Percentiles rank a stretch among this genome's conserved stretches.
These are phyloP conservation scores for Microcos paniculata DNA, from an alignment of 345 rosid species.

Conservation along the genomic window DNA sequence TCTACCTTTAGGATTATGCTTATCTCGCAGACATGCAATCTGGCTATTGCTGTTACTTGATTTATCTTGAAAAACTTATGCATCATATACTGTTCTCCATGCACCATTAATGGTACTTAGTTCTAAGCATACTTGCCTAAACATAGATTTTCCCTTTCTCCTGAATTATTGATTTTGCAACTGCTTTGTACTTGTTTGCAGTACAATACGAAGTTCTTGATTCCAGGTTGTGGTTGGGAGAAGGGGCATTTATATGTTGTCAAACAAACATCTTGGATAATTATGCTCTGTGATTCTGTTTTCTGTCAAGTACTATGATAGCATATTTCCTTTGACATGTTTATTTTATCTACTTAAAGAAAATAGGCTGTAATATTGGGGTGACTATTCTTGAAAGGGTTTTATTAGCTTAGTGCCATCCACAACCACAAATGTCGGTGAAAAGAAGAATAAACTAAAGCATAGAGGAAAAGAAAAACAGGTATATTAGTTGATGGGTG, in stretches of 20 bases:
- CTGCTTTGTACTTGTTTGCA: neutral
- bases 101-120: neutral
- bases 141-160: neutral
- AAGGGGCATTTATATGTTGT: neutral
- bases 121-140: neutral
- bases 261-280: neutral
- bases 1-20: neutral
- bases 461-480: neutral
- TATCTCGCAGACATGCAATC: neutral
- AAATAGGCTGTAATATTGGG: neutral
- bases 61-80: constrained; percentile 1
- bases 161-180: neutral
- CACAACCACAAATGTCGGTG: no score
- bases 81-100: neutral
- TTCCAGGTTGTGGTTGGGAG: neutral
- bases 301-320: neutral
- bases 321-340: neutral
- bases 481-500: neutral
- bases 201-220: neutral
- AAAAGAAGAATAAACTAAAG: neutral
- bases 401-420: neutral
- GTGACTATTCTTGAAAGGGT: neutral
- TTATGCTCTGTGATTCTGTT: neutral
- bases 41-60: neutral
- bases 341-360: neutral